Evolutionary conservation across 2,329 filamentous ascomycete species (phyloP).

Genomic region (Geoglossum cookeanum): DNA sequence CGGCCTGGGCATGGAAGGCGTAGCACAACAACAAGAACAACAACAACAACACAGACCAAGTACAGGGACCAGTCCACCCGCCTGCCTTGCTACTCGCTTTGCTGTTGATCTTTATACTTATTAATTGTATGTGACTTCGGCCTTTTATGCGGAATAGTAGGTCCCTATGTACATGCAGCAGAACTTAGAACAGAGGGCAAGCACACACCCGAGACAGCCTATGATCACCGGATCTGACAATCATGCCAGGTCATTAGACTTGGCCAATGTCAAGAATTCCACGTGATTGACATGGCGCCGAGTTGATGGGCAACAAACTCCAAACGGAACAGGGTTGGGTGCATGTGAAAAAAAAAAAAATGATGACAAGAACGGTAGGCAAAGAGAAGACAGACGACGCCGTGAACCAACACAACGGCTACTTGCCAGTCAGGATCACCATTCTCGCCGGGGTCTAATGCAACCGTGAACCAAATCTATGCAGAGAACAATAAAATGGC

Average conservation of each 20-base stretch:
- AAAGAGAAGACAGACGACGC: slow-evolving; percentile 2
- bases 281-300: neutral
- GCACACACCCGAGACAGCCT: neutral
- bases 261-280: neutral
- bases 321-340: neutral
- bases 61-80: no score
- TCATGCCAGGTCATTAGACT: neutral
- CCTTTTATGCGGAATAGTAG: neutral
- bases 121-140: no score
- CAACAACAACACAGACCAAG: no score
- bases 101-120: no score
- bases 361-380: neutral
- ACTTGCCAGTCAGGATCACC: slow-evolving; percentile 1
- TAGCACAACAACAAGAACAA: no score
- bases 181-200: neutral
- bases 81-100: no score
- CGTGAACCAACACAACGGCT: slow-evolving; percentile 1
- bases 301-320: neutral
- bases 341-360: slow-evolving; percentile 1
- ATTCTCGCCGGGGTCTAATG: slow-evolving; percentile 2
- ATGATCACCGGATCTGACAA: neutral
- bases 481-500: slow-evolving; percentile 1
- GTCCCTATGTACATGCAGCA: neutral
- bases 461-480: slow-evolving; percentile 3
- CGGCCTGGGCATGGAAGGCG: no score